These are phyloP conservation scores for Globisporangium orthogonon DNA, from an alignment of 352 stramenopile genomes.

Conservation along the genomic window DNA sequence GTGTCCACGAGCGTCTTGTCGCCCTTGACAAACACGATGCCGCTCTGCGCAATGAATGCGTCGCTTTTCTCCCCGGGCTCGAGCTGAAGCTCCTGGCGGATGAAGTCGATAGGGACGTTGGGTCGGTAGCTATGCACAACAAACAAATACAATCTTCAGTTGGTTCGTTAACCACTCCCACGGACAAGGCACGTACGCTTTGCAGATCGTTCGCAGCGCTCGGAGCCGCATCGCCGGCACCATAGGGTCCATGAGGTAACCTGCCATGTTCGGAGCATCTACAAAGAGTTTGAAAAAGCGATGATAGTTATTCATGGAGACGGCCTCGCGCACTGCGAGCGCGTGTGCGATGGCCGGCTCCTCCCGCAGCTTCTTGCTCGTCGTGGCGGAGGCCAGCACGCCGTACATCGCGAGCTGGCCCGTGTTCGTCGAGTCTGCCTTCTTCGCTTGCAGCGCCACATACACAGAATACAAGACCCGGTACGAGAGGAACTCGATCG, in stretches of 20 bases:
- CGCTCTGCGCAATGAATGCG: conserved; percentile 68
- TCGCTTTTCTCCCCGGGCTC: conserved; percentile 53
- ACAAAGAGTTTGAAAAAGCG: conserved; percentile 87
- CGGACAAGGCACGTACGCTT: conserved; percentile 52
- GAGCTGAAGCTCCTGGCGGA: conserved; percentile 70
- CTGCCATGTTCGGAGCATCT: conserved; percentile 85
- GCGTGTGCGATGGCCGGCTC: conserved; percentile 62
- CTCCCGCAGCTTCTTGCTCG: conserved; percentile 28
- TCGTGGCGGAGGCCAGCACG: conserved; percentile 54
- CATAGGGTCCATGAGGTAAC: conserved; percentile 88
- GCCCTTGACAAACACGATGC: conserved; percentile 57
- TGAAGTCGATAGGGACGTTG: conserved; percentile 64
- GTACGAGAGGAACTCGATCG: conserved; percentile 84
- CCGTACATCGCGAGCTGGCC: conserved; percentile 84
- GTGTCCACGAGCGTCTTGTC: conserved; percentile 66
- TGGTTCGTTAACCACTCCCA: no score
- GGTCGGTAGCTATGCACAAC: conserved; percentile 55
- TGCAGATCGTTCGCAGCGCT: conserved; percentile 83
- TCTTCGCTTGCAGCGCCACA: conserved; percentile 84
- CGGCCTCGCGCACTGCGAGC: conserved; percentile 69
- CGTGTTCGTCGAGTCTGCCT: conserved; percentile 67
- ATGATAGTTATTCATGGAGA: conserved; percentile 84
- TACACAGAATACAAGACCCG: conserved; percentile 89
- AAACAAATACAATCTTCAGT: background rate
- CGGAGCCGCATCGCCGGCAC: conserved; percentile 73